These are phyloP conservation scores for Hypoxylon fragiforme DNA, from an alignment of 495 filamentous ascomycete species.

Conservation along the genomic window DNA sequence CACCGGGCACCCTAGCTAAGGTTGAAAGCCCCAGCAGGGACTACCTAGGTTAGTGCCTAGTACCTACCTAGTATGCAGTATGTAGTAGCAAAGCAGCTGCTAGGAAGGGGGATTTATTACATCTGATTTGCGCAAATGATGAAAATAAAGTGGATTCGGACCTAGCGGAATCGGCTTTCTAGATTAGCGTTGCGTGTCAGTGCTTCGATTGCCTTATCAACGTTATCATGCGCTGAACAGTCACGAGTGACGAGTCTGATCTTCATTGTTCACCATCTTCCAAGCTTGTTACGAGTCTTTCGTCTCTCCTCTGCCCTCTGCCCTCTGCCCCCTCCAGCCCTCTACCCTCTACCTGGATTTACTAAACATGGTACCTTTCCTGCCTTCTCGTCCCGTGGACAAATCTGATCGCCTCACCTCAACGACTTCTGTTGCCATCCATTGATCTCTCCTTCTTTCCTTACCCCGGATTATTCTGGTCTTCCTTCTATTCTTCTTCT, in stretches of 20 bases:
- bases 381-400: constrained; percentile 24
- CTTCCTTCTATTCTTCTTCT: constrained; percentile 3
- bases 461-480: not conserved
- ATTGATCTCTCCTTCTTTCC: constrained; percentile 25
- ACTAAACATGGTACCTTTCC: not conserved
- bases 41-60: too few species aligned
- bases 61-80: too few species aligned
- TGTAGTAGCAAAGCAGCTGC: too few species aligned
- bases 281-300: constrained; percentile 12
- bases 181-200: constrained; percentile 21
- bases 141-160: constrained; percentile 8
- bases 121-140: constrained; percentile 12
- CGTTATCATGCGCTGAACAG: constrained; percentile 39
- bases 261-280: constrained; percentile 27
- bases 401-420: constrained; percentile 21
- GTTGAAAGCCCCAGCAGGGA: too few species aligned
- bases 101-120: too few species aligned
- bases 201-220: constrained; percentile 29
- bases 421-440: constrained; percentile 11
- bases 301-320: too few species aligned
- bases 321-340: too few species aligned
- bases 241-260: constrained; percentile 40
- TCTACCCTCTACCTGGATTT: too few species aligned
- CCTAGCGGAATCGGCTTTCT: constrained; percentile 35
- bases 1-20: too few species aligned